Evolutionary conservation across 495 filamentous ascomycete genomes (phyloP), one percentile per base, ranked within the genome.

Genomic region (Penicillium lividum): DNA sequence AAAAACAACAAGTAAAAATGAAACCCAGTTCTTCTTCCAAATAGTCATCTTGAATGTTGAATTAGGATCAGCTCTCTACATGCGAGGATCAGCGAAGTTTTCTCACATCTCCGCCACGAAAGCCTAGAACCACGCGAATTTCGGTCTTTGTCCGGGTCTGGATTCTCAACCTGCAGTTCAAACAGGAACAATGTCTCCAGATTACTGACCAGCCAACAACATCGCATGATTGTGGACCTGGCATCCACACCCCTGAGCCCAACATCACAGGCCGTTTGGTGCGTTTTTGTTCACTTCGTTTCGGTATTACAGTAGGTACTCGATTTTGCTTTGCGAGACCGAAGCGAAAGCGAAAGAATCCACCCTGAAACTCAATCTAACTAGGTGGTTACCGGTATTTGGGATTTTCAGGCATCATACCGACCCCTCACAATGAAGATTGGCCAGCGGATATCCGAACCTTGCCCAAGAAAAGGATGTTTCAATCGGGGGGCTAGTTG

Each of bases 331-430:
- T 22, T 22, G 22, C 22, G 22, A 22, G 22, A 22, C 22, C 22
- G 22, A 22, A 22, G 22, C 22, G 22, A 22, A 22, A 22, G 22
- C 49, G 18, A 33, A 4, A 22, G 28, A 29, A 3, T 16, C 16
- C 16, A 36, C 54, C 34, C 25, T 47, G 67, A 69, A 71, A 71
- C 58, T 64, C 64, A 64, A 67, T 63, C 64, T 51, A 16, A 33
- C 25, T 28, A 6, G 4, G 13, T 30, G 31, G 27, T 29, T 62
- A 62, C 36, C 53, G 59, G 58, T 66, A 60, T 57, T 54, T 60
- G 60, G 62, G 63, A 63, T 60, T 54, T 54, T 44, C 40, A 54
- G 50, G 57, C 53, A 57, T 57, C 42, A 49, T 9, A 31, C 46
- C 15, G 27, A 36, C 44, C 49, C 54, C 53, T 36, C 50, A 42